Percentiles rank a stretch among this genome's conserved stretches.
These are phyloP conservation scores for Keqinozyma sinolaborantium DNA, from an alignment of 1,139 yeast species.

Conservation along the genomic window DNA sequence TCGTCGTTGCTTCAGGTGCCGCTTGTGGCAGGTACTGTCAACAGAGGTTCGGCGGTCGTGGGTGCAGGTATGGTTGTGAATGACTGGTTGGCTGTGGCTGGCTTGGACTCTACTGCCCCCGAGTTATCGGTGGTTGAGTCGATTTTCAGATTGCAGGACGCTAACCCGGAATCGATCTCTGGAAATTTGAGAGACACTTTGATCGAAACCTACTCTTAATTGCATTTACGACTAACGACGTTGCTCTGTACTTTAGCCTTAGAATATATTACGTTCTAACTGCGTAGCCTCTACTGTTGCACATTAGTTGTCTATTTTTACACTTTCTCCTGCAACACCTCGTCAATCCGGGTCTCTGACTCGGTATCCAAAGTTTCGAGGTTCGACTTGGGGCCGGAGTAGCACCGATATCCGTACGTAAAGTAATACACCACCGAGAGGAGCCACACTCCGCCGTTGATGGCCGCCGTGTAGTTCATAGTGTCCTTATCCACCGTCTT, in stretches of 20 bases:
- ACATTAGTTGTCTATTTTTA: too few relatives aligned
- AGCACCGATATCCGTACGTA: slow-evolving; percentile 25
- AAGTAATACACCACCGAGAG: slow-evolving; percentile 25
- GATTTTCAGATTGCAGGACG: slow-evolving; percentile 88
- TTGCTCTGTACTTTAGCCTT: not conserved
- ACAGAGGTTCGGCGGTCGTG: slow-evolving; percentile 95
- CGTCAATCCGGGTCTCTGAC: not conserved
- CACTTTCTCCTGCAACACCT: too few relatives aligned
- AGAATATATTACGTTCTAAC: too few relatives aligned
- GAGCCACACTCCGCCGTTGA: slow-evolving; percentile 34
- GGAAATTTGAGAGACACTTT: slow-evolving; percentile 86
- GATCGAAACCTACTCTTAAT: slow-evolving; percentile 72
- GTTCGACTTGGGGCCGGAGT: slow-evolving; percentile 36
- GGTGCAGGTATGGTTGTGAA: slow-evolving; percentile 99
- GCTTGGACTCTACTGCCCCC: slow-evolving; percentile 97
- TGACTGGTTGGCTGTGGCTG: slow-evolving; percentile 97
- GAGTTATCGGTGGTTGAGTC: slow-evolving; percentile 96
- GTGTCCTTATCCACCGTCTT: slow-evolving; percentile 22
- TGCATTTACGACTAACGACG: slow-evolving; percentile 1
- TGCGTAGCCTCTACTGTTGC: too few relatives aligned
- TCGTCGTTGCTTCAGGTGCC: slow-evolving; percentile 96
- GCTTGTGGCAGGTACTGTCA: slow-evolving; percentile 96
- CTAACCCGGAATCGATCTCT: slow-evolving; percentile 79
- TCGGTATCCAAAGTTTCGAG: slow-evolving; percentile 8
- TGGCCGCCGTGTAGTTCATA: slow-evolving; percentile 36